A percentile compares a stretch with the other conserved stretches of the same genome.
These are phyloP conservation scores for Trichosanthes truncata DNA, from an alignment of 306 rosid species.

Conservation along the genomic window DNA sequence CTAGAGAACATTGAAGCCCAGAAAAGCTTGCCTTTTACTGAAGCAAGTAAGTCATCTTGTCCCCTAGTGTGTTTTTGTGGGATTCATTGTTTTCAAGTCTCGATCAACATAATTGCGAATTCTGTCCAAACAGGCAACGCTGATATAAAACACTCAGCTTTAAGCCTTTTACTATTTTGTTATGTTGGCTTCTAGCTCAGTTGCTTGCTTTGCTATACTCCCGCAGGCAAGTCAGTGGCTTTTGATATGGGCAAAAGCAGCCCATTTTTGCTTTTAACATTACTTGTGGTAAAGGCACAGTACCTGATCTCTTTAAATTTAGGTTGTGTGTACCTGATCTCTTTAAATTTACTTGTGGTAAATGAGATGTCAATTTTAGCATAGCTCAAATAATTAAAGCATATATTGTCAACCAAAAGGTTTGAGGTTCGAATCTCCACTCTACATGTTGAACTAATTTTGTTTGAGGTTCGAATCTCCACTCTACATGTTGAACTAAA, in stretches of 20 bases:
- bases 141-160: constrained; percentile 7
- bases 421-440: too few species aligned
- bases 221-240: not conserved
- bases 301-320: not conserved
- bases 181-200: not conserved
- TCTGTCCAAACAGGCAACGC: not conserved
- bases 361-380: too few species aligned
- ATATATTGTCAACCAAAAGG: too few species aligned
- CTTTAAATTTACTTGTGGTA: not conserved
- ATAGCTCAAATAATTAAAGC: too few species aligned
- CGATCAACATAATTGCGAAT: not conserved
- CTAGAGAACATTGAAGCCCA: not conserved
- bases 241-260: not conserved
- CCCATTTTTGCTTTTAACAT: not conserved
- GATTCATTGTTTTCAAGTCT: constrained; percentile 9
- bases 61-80: constrained; percentile 1
- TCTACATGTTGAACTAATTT: too few species aligned
- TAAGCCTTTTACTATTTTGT: not conserved
- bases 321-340: not conserved
- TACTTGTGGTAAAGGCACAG: not conserved
- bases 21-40: not conserved
- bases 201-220: not conserved
- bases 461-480: too few species aligned
- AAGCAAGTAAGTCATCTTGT: not conserved
- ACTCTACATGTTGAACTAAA: too few species aligned